Evolutionary conservation across 139 green algal genomes (phyloP), one percentile per base, ranked within the genome.

Genomic region (Chlorella ohadii): DNA sequence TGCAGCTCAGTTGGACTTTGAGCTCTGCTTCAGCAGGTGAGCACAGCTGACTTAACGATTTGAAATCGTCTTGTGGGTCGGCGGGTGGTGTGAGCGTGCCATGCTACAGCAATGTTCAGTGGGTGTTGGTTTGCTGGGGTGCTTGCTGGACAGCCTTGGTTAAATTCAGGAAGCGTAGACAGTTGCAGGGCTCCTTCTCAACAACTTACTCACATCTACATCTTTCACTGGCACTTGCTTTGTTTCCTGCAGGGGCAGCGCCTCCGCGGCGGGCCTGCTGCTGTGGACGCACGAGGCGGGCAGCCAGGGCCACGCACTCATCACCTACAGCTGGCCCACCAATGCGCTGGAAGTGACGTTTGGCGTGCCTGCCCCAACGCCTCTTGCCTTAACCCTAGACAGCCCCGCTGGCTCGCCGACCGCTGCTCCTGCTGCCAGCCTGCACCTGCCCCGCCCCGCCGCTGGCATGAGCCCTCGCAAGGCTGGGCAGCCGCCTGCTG

Each of bases 301-400:
- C 23, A 89, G 86, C 6, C 92, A 96, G 34, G 95, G 95, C 6
- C 85, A 85, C 34, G 95, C 95, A 0, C 92, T 92, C 12, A 82
- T 98, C 33, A 80, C 97, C 16, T 96, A 92, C 85, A 84, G 94
- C 82, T 98, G 93, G 92, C 88, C 91, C 36, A 80, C 33, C 1
- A 82, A 73, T 28, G 72, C 73, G 28, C 86, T 93, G 28, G 88
- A 92, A 78, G 84, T 86, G 59, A 78, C 88, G 23, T 92, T 91
- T 57, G 90, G 91, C 65, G 88, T 88, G 57, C 80, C 81, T 7
- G 57, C 57, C 7, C 25, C 76, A 25, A 15, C 19, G 16, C 36
- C 47, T 11, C 3, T 11, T 28, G 34, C 36, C 44, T 51, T 51
- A 51, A 51, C 6, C 44, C 44, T 51, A 9, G 38, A 38, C 68